Percentiles rank a stretch among this genome's conserved stretches.
Conservation (phyloP, 768 basidiomycete species). For the Pilatotrama ljubarskyi region DNA sequence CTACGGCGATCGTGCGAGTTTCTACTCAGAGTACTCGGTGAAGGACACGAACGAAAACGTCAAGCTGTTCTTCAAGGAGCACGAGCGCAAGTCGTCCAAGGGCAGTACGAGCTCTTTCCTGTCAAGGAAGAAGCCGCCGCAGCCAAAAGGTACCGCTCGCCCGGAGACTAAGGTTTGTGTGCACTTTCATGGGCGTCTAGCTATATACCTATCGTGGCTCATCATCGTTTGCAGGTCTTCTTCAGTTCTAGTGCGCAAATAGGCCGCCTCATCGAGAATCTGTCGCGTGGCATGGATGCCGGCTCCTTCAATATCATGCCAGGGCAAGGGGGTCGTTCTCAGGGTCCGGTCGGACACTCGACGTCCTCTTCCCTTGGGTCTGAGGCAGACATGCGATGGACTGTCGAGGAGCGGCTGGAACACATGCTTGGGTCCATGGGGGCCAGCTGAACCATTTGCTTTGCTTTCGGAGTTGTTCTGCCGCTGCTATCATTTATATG, state of each 20-base stretch:
- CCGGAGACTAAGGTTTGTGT: slow-evolving; percentile 81
- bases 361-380: slow-evolving; percentile 62
- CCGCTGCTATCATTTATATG: slow-evolving; percentile 15
- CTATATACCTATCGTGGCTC: slow-evolving; percentile 10
- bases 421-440: slow-evolving; percentile 57
- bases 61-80: slow-evolving; percentile 78
- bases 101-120: slow-evolving; percentile 59
- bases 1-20: slow-evolving; percentile 67
- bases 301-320: slow-evolving; percentile 81
- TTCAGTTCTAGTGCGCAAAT: slow-evolving; percentile 78
- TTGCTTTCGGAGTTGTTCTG: slow-evolving; percentile 13
- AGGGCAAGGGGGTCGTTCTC: slow-evolving; percentile 33
- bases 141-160: slow-evolving; percentile 50
- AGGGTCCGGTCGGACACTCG: slow-evolving; percentile 42
- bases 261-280: slow-evolving; percentile 77
- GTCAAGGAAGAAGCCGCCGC: slow-evolving; percentile 54
- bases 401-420: slow-evolving; percentile 75
- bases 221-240: slow-evolving; percentile 52
- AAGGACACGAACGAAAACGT: slow-evolving; percentile 55
- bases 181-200: neutral
- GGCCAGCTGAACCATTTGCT: slow-evolving; percentile 26
- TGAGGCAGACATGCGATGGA: slow-evolving; percentile 62
- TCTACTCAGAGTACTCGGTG: slow-evolving; percentile 71
- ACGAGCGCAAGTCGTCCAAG: slow-evolving; percentile 64
- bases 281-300: slow-evolving; percentile 79